Evolutionary conservation across 2,329 filamentous ascomycete species (phyloP).

Genomic region (Epichloe sp.): DNA sequence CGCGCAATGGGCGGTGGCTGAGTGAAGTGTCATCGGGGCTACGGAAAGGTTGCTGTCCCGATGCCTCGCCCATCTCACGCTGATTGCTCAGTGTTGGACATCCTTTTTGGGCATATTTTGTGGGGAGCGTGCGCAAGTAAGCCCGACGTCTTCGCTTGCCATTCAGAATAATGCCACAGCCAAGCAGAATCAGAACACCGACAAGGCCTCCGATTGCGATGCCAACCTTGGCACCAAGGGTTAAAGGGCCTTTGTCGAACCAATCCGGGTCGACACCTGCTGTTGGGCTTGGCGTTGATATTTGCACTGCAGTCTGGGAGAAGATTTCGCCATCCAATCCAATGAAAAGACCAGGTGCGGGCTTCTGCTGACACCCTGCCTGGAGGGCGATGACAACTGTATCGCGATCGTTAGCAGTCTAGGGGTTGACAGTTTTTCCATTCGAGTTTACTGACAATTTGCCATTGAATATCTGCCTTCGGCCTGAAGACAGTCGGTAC

Average conservation of each 20-base stretch:
- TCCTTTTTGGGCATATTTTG: slow-evolving; percentile 23
- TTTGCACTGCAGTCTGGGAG: slow-evolving; percentile 31
- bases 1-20: slow-evolving; percentile 37
- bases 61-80: slow-evolving; percentile 16
- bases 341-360: slow-evolving; percentile 32
- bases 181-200: slow-evolving; percentile 32
- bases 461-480: slow-evolving; percentile 27
- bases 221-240: slow-evolving; percentile 42
- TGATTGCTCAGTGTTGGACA: slow-evolving; percentile 26
- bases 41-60: slow-evolving; percentile 13
- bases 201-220: slow-evolving; percentile 40
- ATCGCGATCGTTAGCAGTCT: slow-evolving; percentile 8
- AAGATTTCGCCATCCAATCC: slow-evolving; percentile 40
- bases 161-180: slow-evolving; percentile 41
- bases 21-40: slow-evolving; percentile 33
- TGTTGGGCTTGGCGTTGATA: slow-evolving; percentile 34
- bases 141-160: slow-evolving; percentile 42
- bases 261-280: slow-evolving; percentile 27
- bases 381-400: slow-evolving; percentile 37
- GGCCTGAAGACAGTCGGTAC: slow-evolving; percentile 32
- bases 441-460: slow-evolving; percentile 33
- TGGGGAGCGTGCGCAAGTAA: slow-evolving; percentile 34
- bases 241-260: slow-evolving; percentile 31
- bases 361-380: slow-evolving; percentile 42
- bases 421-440: too few relatives aligned